Evolutionary conservation across 768 basidiomycete species (phyloP), one percentile per base, ranked within the genome.

Genomic region (Pleurotus cornucopiae): DNA sequence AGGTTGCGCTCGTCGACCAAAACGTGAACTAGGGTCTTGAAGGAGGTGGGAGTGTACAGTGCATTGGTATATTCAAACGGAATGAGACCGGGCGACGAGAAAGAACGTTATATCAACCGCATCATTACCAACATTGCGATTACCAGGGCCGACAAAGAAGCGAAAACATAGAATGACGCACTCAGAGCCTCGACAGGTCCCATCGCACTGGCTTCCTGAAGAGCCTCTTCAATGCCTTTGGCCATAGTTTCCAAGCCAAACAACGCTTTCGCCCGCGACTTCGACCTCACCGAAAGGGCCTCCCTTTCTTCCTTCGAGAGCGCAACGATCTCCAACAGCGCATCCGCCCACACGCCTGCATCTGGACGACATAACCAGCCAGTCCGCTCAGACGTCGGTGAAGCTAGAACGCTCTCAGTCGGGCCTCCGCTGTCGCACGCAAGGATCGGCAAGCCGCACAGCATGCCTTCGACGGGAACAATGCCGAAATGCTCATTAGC

Each of bases 401-500:
- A 54, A 26, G 71, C 70, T 9, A 78, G 62, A 23, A 96, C 72
- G 54, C 89, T 96, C 72, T 99, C 97, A 1, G 84, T 90, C 6
- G 97, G 97, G 2, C 96, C 96, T 12, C 91, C 92, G 57, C 82
- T 86, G 65, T 91, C 72, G 63, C 89, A 92, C 0, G 94, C 95
- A 16, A 99, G 71, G 1, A 98, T 89, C 0, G 95, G 94, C 0
- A 98, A 68, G 2, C 94, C 92, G 46, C 90, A 94, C 6, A 85
- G 80, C 94, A 98, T 98, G 0, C 84, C 94, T 68, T 99, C 96
- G 2, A 98, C 82, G 1, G 97, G 96, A 0, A 88, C 96, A 61
- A 99, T 98, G 1, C 96, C 97, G 67, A 98, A 97, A 68, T 99
- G 96, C 64, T 99, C 96, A 68, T 96, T 96, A 5, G 81, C 74